These are phyloP conservation scores for Aspergillus pseudoglaucus DNA, from an alignment of 2,329 filamentous ascomycete genomes.

Conservation along the genomic window DNA sequence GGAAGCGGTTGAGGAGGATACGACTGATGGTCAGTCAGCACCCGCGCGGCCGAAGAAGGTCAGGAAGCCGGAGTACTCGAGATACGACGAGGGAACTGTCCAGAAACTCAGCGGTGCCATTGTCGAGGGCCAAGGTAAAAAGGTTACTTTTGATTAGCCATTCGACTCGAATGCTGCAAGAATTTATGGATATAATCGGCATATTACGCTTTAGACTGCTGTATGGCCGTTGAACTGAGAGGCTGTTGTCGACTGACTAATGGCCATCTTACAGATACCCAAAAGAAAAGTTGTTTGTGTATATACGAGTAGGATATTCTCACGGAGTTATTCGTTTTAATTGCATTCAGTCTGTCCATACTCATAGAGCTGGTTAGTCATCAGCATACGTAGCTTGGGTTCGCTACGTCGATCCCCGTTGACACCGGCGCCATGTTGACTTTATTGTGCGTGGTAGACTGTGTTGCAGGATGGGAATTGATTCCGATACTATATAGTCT, in stretches of 20 bases:
- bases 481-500: too few species aligned
- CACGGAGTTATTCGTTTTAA: too few species aligned
- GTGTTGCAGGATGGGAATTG: too few species aligned
- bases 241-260: too few species aligned
- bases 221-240: background rate
- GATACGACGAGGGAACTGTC: constrained; percentile 46
- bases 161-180: background rate
- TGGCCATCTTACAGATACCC: background rate
- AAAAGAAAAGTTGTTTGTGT: background rate
- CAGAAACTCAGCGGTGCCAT: constrained; percentile 70
- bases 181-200: background rate
- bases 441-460: too few species aligned
- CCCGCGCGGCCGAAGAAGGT: constrained; percentile 15
- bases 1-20: constrained; percentile 16
- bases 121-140: constrained; percentile 71
- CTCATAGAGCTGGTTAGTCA: too few species aligned
- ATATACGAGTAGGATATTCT: background rate
- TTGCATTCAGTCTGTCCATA: too few species aligned
- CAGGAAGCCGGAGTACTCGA: constrained; percentile 35
- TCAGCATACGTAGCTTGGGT: too few species aligned
- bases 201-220: background rate
- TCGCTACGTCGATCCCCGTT: too few species aligned
- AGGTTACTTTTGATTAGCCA: constrained; percentile 67
- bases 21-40: constrained; percentile 15
- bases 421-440: too few species aligned